A percentile compares a stretch with the other conserved stretches of the same genome.
Conservation (phyloP, 1,284 basidiomycete genomes). For the Cystobasidium slooffiae region DNA sequence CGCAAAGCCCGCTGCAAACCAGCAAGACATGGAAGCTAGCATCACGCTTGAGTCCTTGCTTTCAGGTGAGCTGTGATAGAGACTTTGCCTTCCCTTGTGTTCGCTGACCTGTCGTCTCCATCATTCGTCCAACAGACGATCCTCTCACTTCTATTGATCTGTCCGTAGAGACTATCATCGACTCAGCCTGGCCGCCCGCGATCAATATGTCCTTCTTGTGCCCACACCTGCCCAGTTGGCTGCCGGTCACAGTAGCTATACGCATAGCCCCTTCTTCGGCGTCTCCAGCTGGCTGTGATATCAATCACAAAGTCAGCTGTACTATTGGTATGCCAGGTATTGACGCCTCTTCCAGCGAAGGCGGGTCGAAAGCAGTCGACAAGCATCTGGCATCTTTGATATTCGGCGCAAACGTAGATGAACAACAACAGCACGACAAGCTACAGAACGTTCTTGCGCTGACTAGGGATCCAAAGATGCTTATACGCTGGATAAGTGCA, state of each 20-base stretch:
- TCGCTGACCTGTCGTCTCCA: background rate
- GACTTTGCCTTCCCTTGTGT: background rate
- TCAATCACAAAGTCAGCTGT: background rate
- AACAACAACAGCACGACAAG: too few species aligned
- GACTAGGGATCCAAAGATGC: too few species aligned
- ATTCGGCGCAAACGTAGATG: too few species aligned
- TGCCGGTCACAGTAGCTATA: constrained; percentile 9
- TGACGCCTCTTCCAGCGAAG: too few species aligned
- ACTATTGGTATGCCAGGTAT: too few species aligned
- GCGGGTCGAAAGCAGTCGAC: too few species aligned
- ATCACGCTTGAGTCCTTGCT: constrained; percentile 21
- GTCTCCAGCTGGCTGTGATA: background rate
- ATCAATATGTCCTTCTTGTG: constrained; percentile 3
- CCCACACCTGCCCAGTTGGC: constrained; percentile 29
- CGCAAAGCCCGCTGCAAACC: background rate
- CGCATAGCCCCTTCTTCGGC: constrained; percentile 11
- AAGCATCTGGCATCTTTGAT: too few species aligned
- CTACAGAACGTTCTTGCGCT: too few species aligned
- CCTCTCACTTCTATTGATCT: constrained; percentile 1
- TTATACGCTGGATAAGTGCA: too few species aligned
- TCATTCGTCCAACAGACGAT: constrained; percentile 4
- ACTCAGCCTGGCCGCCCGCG: constrained; percentile 17
- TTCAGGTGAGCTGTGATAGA: constrained; percentile 3
- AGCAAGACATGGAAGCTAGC: background rate
- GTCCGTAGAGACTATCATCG: constrained; percentile 7